These are phyloP conservation scores for Microbotryum scabiosae DNA, from an alignment of 1,284 basidiomycete species.

Conservation along the genomic window DNA sequence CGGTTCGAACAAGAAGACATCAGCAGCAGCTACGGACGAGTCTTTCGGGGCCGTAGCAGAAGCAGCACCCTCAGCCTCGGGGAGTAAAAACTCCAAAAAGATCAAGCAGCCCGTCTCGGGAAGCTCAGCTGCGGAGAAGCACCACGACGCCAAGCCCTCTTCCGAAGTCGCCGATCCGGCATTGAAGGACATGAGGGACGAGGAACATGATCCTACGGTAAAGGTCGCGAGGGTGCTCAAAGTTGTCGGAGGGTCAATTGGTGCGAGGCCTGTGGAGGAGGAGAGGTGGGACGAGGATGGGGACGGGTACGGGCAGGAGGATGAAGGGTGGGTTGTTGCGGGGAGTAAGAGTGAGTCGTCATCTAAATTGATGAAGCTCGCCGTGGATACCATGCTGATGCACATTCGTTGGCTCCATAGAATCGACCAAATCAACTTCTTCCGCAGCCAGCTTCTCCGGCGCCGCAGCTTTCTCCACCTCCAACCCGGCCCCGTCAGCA, in stretches of 20 bases:
- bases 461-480: not conserved
- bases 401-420: not conserved
- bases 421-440: conserved; percentile 10
- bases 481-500: not conserved
- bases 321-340: too few relatives aligned
- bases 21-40: too few relatives aligned
- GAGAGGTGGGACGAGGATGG: not conserved
- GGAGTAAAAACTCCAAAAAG: not conserved
- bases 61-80: too few relatives aligned
- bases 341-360: conserved; percentile 15
- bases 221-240: conserved; percentile 19
- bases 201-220: conserved; percentile 5
- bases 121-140: not conserved
- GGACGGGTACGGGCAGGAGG: conserved; percentile 3
- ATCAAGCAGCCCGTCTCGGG: not conserved
- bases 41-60: too few relatives aligned
- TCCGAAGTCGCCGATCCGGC: not conserved
- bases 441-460: conserved; percentile 4
- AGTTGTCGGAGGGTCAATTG: conserved; percentile 22
- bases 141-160: not conserved
- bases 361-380: too few relatives aligned
- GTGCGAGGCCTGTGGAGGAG: conserved; percentile 1
- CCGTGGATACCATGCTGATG: too few relatives aligned
- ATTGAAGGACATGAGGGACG: conserved; percentile 22
- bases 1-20: too few relatives aligned